Base-by-base conservation (phyloP, 2,329 filamentous ascomycete genomes). In the Coleophoma eucalyptorum region DNA sequence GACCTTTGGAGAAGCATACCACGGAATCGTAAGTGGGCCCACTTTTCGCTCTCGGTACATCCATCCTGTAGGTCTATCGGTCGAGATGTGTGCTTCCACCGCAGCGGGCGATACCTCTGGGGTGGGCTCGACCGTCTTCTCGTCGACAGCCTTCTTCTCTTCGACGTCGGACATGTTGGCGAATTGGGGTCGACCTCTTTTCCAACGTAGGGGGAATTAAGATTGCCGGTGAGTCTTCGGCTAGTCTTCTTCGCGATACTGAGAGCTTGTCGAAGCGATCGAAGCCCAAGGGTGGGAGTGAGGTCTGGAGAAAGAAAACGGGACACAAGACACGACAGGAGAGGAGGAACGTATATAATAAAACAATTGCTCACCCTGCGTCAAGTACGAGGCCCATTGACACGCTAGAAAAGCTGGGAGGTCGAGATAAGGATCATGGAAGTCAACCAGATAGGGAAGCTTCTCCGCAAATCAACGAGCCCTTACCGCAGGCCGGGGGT, bases 1-100 rank as follows among this genome's bases (percentile, higher is more conserved):
- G 44, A 83, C 69, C 62, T 83, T 80, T 12, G 88, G 88, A 51
- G 87, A 89, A 19, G 88, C 88, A 66, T 87, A 91, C 77, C 83
- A 89, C 4, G 76, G 75, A 7, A 86, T 53, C 57, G 77, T 76
- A 51, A 70, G 69, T 46, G 73, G 71, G 16, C 78, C 76, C 50
- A 90, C 52, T 50, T 73, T 77, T 62, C 81, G 63, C 45, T 76
- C 73, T 62, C 79, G 83, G 75, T 91, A 90, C 71, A 83, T 85
- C 86, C 86, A 90, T 55, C 79, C 78, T 3, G 57, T 40, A 2
- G 79, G 78, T 31, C 73, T 75, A n/a, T 58, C 57, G 2, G 20
- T 33, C 15, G 21, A 26, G 3, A 21, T 35, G 32, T 69, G 16
- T 78, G 79, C 15, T 7, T 38, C 37, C 5, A 21, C 33, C 13